A percentile compares a stretch with the other conserved stretches of the same genome.
Evolutionary conservation across 148 eudicot species (phyloP).

Genomic region (Limonium bicolor): DNA sequence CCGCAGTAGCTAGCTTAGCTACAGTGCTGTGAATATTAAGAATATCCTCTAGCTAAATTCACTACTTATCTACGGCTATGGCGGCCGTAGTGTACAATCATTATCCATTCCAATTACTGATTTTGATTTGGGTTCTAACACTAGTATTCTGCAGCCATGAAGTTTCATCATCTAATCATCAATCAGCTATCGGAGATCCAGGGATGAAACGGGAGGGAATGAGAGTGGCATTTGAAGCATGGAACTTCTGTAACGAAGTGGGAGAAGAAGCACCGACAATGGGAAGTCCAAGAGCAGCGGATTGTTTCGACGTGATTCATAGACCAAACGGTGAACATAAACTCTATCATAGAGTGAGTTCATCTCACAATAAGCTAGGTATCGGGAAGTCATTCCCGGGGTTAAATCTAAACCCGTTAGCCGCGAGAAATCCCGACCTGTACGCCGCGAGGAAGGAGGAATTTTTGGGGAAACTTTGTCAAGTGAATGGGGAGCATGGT

Average conservation of each 20-base stretch:
- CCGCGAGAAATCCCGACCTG: slow-evolving; percentile 3
- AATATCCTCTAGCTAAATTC: no score
- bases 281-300: slow-evolving; percentile 2
- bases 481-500: slow-evolving; percentile 2
- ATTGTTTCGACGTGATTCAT: not conserved
- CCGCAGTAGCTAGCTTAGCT: no score
- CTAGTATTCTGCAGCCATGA: no score
- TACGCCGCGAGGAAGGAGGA: slow-evolving; percentile 23
- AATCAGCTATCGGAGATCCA: not conserved
- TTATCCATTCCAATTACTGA: no score
- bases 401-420: not conserved
- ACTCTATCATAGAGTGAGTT: not conserved
- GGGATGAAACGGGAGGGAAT: not conserved
- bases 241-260: slow-evolving; percentile 3
- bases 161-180: no score
- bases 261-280: not conserved
- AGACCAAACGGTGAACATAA: not conserved
- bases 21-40: no score
- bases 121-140: no score
- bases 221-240: slow-evolving; percentile 1
- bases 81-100: no score
- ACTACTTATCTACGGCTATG: no score
- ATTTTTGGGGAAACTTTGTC: slow-evolving; percentile 13
- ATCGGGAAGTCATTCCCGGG: not conserved
- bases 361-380: not conserved